A percentile compares a stretch with the other conserved stretches of the same genome.
These are phyloP conservation scores for Phytophthora idaei DNA, from an alignment of 352 stramenopile genomes.

Conservation along the genomic window DNA sequence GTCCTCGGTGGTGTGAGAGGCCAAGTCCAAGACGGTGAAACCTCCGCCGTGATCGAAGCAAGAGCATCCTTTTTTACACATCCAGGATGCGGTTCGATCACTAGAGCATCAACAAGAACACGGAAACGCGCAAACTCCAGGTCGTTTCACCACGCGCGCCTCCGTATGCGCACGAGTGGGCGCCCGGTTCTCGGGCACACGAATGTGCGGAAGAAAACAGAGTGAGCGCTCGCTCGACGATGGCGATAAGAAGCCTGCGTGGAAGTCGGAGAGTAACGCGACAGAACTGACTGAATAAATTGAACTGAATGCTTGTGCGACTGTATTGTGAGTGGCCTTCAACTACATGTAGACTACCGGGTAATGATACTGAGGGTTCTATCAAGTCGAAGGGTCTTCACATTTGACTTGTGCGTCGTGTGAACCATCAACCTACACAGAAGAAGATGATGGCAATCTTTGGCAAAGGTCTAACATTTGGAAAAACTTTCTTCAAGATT, in stretches of 20 bases:
- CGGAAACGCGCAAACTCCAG: conserved; percentile 21
- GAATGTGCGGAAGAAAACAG: conserved; percentile 19
- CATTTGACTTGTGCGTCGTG: no score
- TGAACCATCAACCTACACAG: not conserved
- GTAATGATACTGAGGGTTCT: no score
- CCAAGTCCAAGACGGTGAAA: conserved; percentile 24
- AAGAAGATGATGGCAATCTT: conserved; percentile 1
- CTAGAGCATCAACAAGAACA: conserved; percentile 22
- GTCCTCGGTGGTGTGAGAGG: conserved; percentile 68
- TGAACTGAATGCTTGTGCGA: conserved; percentile 27
- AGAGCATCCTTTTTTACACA: conserved; percentile 11
- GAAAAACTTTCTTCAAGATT: not conserved
- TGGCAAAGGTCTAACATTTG: not conserved
- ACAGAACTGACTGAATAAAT: conserved; percentile 35
- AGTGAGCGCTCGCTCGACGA: conserved; percentile 18
- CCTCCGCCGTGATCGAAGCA: conserved; percentile 12
- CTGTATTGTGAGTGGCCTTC: no score
- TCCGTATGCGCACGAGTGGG: conserved; percentile 29
- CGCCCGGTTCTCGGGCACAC: conserved; percentile 8
- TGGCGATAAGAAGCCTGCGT: conserved; percentile 31
- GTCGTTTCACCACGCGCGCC: conserved; percentile 14
- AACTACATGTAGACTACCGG: no score
- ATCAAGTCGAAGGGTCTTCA: no score
- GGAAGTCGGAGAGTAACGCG: conserved; percentile 6
- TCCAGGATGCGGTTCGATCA: conserved; percentile 6